Percentiles rank a stretch among this genome's conserved stretches.
These are phyloP conservation scores for Flaveria trinervia DNA, from an alignment of 129 eudicot genomes.

Conservation along the genomic window DNA sequence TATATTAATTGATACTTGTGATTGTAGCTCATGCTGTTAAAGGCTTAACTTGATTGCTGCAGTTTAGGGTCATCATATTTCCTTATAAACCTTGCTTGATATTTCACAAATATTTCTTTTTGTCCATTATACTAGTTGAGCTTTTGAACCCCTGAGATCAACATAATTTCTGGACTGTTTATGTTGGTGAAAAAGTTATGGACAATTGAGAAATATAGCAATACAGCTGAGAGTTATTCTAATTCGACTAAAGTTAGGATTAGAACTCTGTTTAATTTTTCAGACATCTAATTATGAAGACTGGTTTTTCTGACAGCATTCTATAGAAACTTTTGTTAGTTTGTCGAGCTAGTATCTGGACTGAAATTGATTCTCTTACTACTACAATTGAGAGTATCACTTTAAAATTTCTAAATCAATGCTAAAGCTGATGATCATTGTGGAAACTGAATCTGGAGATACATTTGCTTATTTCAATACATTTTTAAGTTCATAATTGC, in stretches of 20 bases:
- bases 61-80: not conserved
- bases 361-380: slow-evolving; percentile 11
- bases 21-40: not conserved
- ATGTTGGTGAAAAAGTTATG: not conserved
- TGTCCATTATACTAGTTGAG: not conserved
- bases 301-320: not conserved
- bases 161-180: not conserved
- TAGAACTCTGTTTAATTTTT: not conserved
- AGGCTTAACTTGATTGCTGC: not conserved
- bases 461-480: not conserved
- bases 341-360: not conserved
- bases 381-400: not conserved
- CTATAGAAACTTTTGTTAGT: not conserved
- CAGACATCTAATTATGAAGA: not conserved
- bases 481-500: not conserved
- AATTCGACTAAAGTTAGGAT: too few relatives aligned
- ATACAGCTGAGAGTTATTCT: not conserved
- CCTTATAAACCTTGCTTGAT: not conserved
- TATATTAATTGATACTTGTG: slow-evolving; percentile 3
- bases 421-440: not conserved
- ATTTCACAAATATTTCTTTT: not conserved
- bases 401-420: not conserved
- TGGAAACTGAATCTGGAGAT: slow-evolving; percentile 4
- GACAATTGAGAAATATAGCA: not conserved
- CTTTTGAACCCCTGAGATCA: not conserved